Evolutionary conservation across 345 rosid genomes (phyloP), one percentile per base, ranked within the genome.

Genomic region (Mangifera indica): DNA sequence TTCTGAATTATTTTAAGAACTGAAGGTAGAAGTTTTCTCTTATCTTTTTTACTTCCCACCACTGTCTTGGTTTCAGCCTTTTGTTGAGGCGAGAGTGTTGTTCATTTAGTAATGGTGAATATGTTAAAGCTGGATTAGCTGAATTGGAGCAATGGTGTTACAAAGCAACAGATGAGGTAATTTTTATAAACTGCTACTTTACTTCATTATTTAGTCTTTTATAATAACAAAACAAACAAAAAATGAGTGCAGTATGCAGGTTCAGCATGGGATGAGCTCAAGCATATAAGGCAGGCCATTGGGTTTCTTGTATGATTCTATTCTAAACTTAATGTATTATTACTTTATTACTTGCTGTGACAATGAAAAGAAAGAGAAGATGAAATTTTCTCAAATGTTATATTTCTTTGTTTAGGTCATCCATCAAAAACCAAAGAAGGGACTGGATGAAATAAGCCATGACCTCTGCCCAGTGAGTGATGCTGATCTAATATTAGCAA

Each of bases 81-180:
- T 73, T 91, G 51, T 78, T 93, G 65, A 85, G 98, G 79, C 84
- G 98, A 61, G 98, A 93, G 74, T 93, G 97, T 65, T 93, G 98
- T 73, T 93, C 98, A 15, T 93, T 93, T 78, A 93, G 98, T 74
- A 93, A 93, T 59, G 98, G 98, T 0, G 98, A 93, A 74, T 93
- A 93, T 57, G 96, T 91, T 20, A 93, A 91, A 78, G 88, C 98
- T 9, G 98, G 98, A 67, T 75, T 91, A 67, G 93, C 97, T 70
- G 98, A 93, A 80, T 77, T 93, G 77, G 98, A 93, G 78, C 96
- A 91, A 65, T 93, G 97, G 98, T 93, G 98, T 76, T 88, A 85
- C 69, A 86, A 88, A 61, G 97, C 98, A 80, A 93, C 98, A 0
- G 96, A 93, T 73, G 97, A 91, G 93, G 98, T 93, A 84, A 54